Evolutionary conservation across 2,329 filamentous ascomycete genomes (phyloP), one percentile per base, ranked within the genome.

Genomic region (Neofusicoccum cordaticola): DNA sequence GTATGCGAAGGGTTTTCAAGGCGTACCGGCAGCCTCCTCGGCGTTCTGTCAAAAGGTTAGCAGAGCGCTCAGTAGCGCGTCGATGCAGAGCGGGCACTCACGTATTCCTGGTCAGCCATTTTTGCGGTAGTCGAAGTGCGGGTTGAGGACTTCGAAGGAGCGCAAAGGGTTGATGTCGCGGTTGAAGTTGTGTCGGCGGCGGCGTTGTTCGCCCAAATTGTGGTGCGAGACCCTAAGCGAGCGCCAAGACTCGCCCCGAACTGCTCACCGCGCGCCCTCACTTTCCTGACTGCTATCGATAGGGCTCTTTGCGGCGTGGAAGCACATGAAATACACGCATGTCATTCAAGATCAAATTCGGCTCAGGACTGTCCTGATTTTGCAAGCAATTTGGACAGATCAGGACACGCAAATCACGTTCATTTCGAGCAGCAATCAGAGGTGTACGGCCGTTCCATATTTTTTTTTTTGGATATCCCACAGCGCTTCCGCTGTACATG

Each of bases 101-200:
- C 91, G 85, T 95, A 95, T 85, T 93, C 90, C 76, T 83, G 79
- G 86, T 94, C 91, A 88, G 91, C 91, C 91, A 94, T 94, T 84
- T 80, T 90, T 86, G 84, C 83, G 80, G 78, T 71, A 74, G 67
- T 77, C 74, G 75, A 77, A 74, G 75, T 80, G 71, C 74, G 77
- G 44, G 47, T 52, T 44, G 31, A 52, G 45, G 48, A 51, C 63
- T 65, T 65, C 53, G 63, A 78, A 77, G 75, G 75, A 72, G 42
- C 56, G 56, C 56, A 60, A 60, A 47, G n/a, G 44, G 56, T 45
- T 47, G 56, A 22, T 47, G 56, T 75, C 73, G 74, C 72, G 69
- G 70, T 73, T 70, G 71, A 69, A 69, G 69, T 70, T 72, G 69
- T 67, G 72, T 73, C 73, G 70, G 17, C 22, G 17, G 35, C 47